Evolutionary conservation across 163 green algal species (phyloP), one percentile per base, ranked within the genome.

Genomic region (Prototheca cutis): DNA sequence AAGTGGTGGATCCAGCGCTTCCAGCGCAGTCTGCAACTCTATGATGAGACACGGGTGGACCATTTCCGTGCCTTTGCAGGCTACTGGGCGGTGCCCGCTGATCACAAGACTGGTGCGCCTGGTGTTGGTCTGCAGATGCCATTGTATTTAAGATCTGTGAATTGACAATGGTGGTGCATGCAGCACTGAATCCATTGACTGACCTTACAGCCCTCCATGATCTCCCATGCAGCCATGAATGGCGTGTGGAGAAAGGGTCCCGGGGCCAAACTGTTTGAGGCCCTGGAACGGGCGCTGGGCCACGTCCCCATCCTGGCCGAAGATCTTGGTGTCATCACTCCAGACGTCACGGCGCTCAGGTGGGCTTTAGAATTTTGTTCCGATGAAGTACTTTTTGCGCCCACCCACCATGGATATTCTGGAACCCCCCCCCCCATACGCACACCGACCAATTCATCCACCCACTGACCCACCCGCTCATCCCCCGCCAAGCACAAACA

Each of bases 241-340:
- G 91, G 91, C 27, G 57, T 54, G 3, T 98, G 91, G 91, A 76
- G 81, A 36, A 80, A 85, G 53, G 91, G 91, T 3, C 91, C 91
- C 2, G 86, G 90, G 0, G 51, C 65, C 40, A 75, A 79, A 28
- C 80, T 97, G 42, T 97, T 97, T 65, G 56, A 84, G 15, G 79
- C 75, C 1, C 68, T 97, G 10, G 70, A 84, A 55, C 31, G 65
- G 51, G 54, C 72, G 29, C 76, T 90, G 57, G 76, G 77, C 29
- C 8, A 67, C 23, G 78, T 91, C 53, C 80, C 87, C 31, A 96
- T 98, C 68, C 76, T 98, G 42, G 92, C 92, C 5, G 91, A 98
- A 75, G 91, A 97, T 74, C 76, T 98, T 36, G 89, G 89, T 3
- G 89, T 98, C 10, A 99, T 99, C 77, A 99, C 92, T 1, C 67